Base-by-base conservation (phyloP, 169 alveolate genomes). In the Plasmodium blacklocki region DNA sequence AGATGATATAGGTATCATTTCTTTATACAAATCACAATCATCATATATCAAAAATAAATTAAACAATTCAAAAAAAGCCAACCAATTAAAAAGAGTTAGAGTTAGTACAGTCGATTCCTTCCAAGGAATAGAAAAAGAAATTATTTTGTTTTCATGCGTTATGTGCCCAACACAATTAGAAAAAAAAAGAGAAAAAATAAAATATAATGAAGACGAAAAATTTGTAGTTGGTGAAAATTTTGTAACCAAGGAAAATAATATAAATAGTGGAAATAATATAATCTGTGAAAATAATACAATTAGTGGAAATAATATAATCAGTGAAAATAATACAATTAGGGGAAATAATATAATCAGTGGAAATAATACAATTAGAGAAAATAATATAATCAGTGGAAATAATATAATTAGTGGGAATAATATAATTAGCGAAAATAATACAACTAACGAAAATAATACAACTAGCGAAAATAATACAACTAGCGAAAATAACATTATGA, bases 41-140 rank as follows among this genome's bases (percentile, higher is more conserved):
- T 50, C 60, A n/a, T 68, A 70, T 72, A 67, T 67, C 21, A 29
- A 52, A 29, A 58, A 68, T 60, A 67, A 78, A 62, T 52, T 75
- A 56, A 68, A 67, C 32, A 12, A 18, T 3, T 71, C 78, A 23
- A 64, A 52, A 45, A 18, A 88, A 23, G 58, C 58, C 18, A 39
- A 59, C 71, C 39, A 23, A 9, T 21, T 76, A 15, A 66, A 71
- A 50, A 63, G 23, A 21, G 59, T 76, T 39, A 88, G 62, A 23
- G 93, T 88, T 8, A 78, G 86, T 49, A 88, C 93, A 2, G 93
- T 88, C 19, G 93, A 88, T 66, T 66, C 89, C 26, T 88, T 88
- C 47, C 93, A 88, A 66, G 93, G 93, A 11, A 29, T 78, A 3
- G 93, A 88, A 45, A 71, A 70, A 47, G 88, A 78, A 43, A 62